phyloP scores from a whole-genome alignment of 176 grass and related monocot genomes.

The Carex myosuroides region DNA sequence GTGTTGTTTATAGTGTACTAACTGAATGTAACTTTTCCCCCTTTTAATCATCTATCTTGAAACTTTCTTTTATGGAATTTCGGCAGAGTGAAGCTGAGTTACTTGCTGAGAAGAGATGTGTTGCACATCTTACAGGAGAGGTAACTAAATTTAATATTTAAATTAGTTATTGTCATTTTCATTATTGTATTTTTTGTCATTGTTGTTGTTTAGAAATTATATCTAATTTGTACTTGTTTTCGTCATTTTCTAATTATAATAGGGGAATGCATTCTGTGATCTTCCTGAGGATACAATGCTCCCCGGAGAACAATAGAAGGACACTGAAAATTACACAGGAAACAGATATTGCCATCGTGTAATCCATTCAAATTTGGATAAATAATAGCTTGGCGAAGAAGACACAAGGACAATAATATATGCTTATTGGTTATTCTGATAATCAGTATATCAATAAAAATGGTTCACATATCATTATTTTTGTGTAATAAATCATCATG shows the following conservation, averaged over 20 bases:
- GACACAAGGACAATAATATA: not conserved
- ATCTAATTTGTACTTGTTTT: not conserved
- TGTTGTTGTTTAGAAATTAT: not conserved
- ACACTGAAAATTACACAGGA: not conserved
- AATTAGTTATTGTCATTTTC: not conserved
- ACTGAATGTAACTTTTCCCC: not conserved
- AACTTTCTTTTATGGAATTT: conserved; percentile 21
- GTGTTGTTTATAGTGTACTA: not conserved
- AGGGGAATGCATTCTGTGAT: conserved; percentile 89
- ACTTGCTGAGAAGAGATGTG: conserved; percentile 90
- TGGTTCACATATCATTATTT: not conserved
- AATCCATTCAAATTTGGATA: not conserved
- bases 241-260: not conserved
- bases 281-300: conserved; percentile 87
- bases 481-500: not conserved
- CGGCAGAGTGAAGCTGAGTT: conserved; percentile 81
- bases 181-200: not conserved
- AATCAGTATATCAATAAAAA: conserved; percentile 7
- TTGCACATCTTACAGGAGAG: conserved; percentile 95
- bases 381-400: not conserved
- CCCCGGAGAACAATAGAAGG: conserved; percentile 60
- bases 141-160: conserved; percentile 25
- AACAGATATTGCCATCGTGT: not conserved
- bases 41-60: not conserved
- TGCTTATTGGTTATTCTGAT: not conserved